Percentiles rank a stretch among this genome's conserved stretches.
phyloP scores from a whole-genome alignment of 2,329 filamentous ascomycete species.

The Alternaria gansuensis region DNA sequence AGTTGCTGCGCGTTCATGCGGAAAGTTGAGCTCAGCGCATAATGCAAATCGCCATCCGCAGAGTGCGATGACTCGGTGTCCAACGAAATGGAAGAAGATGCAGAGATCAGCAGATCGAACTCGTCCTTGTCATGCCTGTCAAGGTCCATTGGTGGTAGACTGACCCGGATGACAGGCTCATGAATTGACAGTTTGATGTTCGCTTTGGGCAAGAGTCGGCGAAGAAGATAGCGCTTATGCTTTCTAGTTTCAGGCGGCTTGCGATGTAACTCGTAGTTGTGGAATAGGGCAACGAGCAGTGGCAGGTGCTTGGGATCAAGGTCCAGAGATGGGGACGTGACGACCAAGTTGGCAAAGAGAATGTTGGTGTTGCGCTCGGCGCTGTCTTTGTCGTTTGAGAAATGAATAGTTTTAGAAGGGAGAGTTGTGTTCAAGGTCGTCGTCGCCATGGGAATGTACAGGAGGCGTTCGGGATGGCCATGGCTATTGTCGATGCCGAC shows the following conservation, averaged over 20 bases:
- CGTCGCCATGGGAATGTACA: slow-evolving; percentile 97
- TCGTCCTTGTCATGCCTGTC: slow-evolving; percentile 71
- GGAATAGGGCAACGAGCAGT: slow-evolving; percentile 78
- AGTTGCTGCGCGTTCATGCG: slow-evolving; percentile 85
- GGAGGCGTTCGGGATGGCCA: slow-evolving; percentile 81
- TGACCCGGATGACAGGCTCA: slow-evolving; percentile 90
- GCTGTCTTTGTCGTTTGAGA: slow-evolving; percentile 72
- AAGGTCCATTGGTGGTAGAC: slow-evolving; percentile 78
- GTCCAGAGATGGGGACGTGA: slow-evolving; percentile 94
- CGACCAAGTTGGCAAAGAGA: slow-evolving; percentile 92
- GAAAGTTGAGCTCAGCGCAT: slow-evolving; percentile 82
- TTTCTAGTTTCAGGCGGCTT: slow-evolving; percentile 39
- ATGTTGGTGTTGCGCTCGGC: slow-evolving; percentile 95
- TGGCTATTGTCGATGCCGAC: slow-evolving; percentile 91
- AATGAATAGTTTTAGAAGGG: slow-evolving; percentile 90
- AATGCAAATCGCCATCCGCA: slow-evolving; percentile 81
- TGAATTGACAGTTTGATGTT: slow-evolving; percentile 96
- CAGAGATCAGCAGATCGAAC: slow-evolving; percentile 94
- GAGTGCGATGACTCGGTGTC: slow-evolving; percentile 98
- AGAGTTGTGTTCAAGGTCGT: slow-evolving; percentile 93
- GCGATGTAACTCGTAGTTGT: slow-evolving; percentile 53
- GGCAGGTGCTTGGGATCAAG: slow-evolving; percentile 91
- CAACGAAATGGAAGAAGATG: slow-evolving; percentile 89
- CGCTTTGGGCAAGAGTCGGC: slow-evolving; percentile 89
- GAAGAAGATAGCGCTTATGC: slow-evolving; percentile 72